Evolutionary conservation across 2,329 filamentous ascomycete species (phyloP), one percentile per base, ranked within the genome.

Genomic region (Blastomyces gilchristii): DNA sequence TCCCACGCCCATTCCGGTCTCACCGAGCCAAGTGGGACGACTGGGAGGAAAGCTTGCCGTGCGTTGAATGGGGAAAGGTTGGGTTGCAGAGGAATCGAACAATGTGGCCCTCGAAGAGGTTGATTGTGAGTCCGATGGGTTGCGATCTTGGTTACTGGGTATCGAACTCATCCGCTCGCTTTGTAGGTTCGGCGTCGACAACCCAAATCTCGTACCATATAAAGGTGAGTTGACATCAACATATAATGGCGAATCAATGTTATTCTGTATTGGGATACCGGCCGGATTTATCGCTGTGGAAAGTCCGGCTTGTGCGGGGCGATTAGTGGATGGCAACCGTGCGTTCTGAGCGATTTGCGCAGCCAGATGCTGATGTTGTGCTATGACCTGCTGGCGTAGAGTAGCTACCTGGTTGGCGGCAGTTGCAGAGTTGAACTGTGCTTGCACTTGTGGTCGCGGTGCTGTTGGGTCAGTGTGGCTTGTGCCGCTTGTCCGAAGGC

Each of bases 31-130:
- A 16, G 22, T 53, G 45, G 18, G 4, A 39, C 25, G 18, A 11
- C 43, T 41, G 22, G 58, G 45, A 61, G 58, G 59, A 12, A 41
- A 47, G 45, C 25, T 41, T 37, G 59, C 37, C 22, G 53, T 60
- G 31, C 12, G 62, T 14, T 63, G 62, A 50, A 57, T 39, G 14
- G 62, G 22, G 49, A 34, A 34, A 53, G 49, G 22, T 31, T 12
- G 57, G 45, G 34, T 11, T 22, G 28, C 16, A 14, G 57, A 7
- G 28, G 47, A 39, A 18, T 47, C 39, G 45, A 41, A 52, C n/a
- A 22, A 7, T 22, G 16, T 47, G 49, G 22, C 14, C 37, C 54
- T 12, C 12, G 31, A 41, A 25, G 11, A 22, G 7, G 54, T 7
- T 12, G 54, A 37, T 6, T 11, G 34, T 7, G n/a, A 16, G 5